Conservation (phyloP, 2,329 filamentous ascomycete genomes). For the Aspergillus cejpii region DNA sequence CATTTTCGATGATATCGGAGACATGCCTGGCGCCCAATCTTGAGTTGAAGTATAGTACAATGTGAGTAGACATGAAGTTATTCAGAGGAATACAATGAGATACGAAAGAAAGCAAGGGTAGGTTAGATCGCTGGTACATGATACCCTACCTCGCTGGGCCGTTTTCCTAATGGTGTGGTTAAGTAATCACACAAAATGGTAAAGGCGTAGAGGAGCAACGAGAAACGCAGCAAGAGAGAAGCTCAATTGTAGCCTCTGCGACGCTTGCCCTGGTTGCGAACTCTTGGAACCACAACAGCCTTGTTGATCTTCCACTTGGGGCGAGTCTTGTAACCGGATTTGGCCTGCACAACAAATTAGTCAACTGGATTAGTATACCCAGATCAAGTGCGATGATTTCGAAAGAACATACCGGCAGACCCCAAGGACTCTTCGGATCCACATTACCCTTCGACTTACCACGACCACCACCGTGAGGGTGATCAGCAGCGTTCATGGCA, state of each 20-base stretch:
- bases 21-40: constrained; percentile 6
- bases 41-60: constrained; percentile 18
- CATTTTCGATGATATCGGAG: constrained; percentile 3
- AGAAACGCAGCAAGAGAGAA: constrained; percentile 2
- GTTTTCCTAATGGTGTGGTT: background rate
- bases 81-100: background rate
- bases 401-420: constrained; percentile 67
- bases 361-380: constrained; percentile 8
- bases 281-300: constrained; percentile 75
- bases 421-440: constrained; percentile 93
- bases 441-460: constrained; percentile 99
- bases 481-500: constrained; percentile 98
- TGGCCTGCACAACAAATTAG: constrained; percentile 38
- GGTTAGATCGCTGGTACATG: background rate
- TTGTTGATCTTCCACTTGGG: constrained; percentile 85
- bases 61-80: background rate
- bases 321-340: constrained; percentile 75
- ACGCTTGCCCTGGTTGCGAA: constrained; percentile 86
- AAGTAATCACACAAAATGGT: constrained; percentile 1
- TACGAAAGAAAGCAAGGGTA: background rate
- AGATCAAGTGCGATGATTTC: constrained; percentile 2
- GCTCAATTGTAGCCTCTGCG: constrained; percentile 56
- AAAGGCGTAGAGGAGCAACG: constrained; percentile 5
- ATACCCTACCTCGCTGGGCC: background rate
- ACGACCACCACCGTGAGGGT: constrained; percentile 97